A percentile compares a stretch with the other conserved stretches of the same genome.
These are phyloP conservation scores for Amaranthus palmeri DNA, from an alignment of 148 eudicot genomes.

Conservation along the genomic window DNA sequence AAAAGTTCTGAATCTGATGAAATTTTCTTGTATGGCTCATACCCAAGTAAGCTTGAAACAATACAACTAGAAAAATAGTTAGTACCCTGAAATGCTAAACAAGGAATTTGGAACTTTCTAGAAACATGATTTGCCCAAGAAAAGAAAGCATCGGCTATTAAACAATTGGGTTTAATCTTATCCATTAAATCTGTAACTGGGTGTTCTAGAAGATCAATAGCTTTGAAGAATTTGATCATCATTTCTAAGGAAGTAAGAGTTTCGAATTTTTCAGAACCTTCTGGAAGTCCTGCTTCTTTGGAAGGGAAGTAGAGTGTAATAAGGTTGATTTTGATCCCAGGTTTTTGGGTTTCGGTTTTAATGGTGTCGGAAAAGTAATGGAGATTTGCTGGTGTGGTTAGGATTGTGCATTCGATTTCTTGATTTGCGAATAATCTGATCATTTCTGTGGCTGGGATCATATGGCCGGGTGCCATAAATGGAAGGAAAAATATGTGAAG, in stretches of 20 bases:
- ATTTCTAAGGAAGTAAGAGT: constrained; percentile 2
- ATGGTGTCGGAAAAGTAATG: constrained; percentile 12
- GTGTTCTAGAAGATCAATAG: constrained; percentile 19
- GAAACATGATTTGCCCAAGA: constrained; percentile 33
- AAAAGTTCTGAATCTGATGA: constrained; percentile 25
- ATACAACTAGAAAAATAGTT: constrained; percentile 23
- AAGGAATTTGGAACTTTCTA: constrained; percentile 19
- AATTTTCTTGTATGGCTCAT: constrained; percentile 14
- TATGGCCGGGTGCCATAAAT: constrained; percentile 29
- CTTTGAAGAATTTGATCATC: constrained; percentile 9
- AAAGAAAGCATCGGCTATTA: constrained; percentile 33
- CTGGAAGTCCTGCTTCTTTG: constrained; percentile 29
- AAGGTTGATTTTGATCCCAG: constrained; percentile 1
- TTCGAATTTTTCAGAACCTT: constrained; percentile 28
- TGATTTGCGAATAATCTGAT: constrained; percentile 34
- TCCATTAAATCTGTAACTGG: constrained; percentile 23
- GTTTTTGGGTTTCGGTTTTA: neutral
- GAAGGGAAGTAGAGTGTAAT: constrained; percentile 24
- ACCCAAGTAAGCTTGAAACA: neutral
- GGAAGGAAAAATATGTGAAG: constrained; percentile 37
- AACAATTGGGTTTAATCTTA: constrained; percentile 23
- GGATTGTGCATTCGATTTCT: constrained; percentile 29
- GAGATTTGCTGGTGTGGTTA: constrained; percentile 32
- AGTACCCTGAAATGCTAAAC: constrained; percentile 28
- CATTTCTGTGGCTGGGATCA: constrained; percentile 32